Evolutionary conservation across 2,329 filamentous ascomycete genomes (phyloP).

Genomic region (Penicillium sp.): DNA sequence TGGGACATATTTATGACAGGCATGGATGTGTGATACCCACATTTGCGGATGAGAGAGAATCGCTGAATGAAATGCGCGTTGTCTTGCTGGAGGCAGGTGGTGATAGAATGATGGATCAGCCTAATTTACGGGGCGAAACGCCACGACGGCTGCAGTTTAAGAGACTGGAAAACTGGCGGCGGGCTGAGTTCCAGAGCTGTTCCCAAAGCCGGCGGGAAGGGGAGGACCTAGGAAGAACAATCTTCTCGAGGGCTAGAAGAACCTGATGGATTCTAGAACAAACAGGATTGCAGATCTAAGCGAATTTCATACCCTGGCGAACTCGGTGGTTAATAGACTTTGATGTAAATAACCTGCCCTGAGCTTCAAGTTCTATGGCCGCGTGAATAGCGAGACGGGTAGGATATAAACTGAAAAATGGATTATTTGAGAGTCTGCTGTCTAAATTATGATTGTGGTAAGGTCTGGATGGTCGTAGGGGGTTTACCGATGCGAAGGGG

Average conservation of each 20-base stretch:
- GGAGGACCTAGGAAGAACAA: neutral
- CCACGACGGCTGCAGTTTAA: neutral
- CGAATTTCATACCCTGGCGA: too few relatives aligned
- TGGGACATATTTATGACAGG: neutral
- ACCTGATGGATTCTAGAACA: too few relatives aligned
- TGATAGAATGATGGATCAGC: neutral
- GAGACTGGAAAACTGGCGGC: neutral
- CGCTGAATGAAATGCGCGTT: neutral
- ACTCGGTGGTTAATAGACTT: too few relatives aligned
- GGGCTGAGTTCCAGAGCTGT: neutral
- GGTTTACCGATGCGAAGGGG: conserved; percentile 25
- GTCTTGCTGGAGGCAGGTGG: neutral
- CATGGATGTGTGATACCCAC: neutral
- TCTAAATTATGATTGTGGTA: conserved; percentile 24
- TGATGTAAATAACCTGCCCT: too few relatives aligned
- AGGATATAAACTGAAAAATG: conserved; percentile 23
- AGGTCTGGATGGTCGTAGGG: conserved; percentile 28
- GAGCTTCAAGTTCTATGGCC: too few relatives aligned
- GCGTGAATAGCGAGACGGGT: neutral
- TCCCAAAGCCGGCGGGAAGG: neutral
- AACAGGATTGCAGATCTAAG: too few relatives aligned
- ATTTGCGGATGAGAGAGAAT: neutral
- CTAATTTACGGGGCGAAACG: neutral
- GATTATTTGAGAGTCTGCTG: conserved; percentile 16
- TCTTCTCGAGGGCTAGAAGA: neutral